Percentiles rank a stretch among this genome's conserved stretches.
Evolutionary conservation across 805 yeast species (phyloP).

Genomic region (Isabelozyma pseudorhagii): DNA sequence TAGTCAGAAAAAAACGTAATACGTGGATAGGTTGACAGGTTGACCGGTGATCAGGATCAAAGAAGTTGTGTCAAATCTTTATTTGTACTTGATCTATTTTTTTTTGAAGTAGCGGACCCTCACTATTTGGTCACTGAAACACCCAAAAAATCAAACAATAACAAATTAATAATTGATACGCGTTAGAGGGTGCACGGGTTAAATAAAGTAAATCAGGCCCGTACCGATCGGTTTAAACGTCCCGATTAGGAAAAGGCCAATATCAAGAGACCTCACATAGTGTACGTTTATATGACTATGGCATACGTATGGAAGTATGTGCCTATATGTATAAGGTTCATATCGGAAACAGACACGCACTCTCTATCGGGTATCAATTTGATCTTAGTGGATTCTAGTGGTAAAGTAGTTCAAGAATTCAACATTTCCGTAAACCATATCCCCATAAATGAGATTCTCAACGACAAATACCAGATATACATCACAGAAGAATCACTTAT

Average conservation of each 20-base stretch:
- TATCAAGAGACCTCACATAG: background rate
- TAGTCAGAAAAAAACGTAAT: background rate
- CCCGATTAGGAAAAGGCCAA: background rate
- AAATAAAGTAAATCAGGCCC: background rate
- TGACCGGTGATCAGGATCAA: background rate
- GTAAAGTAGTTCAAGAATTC: slow-evolving; percentile 6
- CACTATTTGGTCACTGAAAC: background rate
- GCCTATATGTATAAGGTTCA: slow-evolving; percentile 20
- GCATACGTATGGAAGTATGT: slow-evolving; percentile 12
- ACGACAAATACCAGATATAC: slow-evolving; percentile 5
- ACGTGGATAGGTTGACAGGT: background rate
- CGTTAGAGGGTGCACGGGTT: background rate
- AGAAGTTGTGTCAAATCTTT: no score
- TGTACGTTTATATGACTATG: background rate
- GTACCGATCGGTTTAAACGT: background rate
- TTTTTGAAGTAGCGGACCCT: background rate
- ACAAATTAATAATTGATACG: background rate
- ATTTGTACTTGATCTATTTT: background rate
- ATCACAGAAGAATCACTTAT: background rate
- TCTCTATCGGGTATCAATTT: slow-evolving; percentile 22
- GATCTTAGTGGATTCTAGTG: slow-evolving; percentile 1
- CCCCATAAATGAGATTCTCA: slow-evolving; percentile 4
- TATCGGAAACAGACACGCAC: slow-evolving; percentile 10
- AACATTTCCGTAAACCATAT: slow-evolving; percentile 13
- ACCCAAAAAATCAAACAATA: background rate